phyloP scores from a whole-genome alignment of 2,329 filamentous ascomycete species.

The Stachybotrys chartarum region DNA sequence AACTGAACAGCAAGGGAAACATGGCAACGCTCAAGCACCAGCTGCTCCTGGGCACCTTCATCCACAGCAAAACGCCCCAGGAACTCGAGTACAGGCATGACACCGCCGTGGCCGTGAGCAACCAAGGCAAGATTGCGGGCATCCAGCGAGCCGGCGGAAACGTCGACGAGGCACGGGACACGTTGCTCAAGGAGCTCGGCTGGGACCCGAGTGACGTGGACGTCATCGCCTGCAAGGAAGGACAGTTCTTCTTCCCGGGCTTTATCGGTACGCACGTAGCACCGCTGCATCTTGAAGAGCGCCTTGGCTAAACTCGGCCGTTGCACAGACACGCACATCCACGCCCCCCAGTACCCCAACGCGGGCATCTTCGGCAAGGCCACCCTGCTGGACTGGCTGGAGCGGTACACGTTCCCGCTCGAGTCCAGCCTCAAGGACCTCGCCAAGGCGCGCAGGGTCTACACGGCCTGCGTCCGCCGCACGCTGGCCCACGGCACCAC shows the following conservation, averaged over 20 bases:
- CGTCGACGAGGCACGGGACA: conserved; percentile 19
- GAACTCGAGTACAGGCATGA: conserved; percentile 45
- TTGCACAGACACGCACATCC: conserved; percentile 78
- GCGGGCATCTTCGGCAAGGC: conserved; percentile 88
- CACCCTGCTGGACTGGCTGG: conserved; percentile 87
- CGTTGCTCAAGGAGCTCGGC: conserved; percentile 32
- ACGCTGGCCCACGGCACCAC: conserved; percentile 90
- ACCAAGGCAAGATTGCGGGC: conserved; percentile 40
- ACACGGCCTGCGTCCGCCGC: conserved; percentile 68
- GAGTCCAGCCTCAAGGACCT: conserved; percentile 67
- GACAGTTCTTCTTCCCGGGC: conserved; percentile 76
- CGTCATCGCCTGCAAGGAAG: conserved; percentile 29
- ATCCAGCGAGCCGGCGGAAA: conserved; percentile 29
- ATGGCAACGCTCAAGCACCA: conserved; percentile 18
- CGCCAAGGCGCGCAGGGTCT: conserved; percentile 60
- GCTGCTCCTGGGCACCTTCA: conserved; percentile 47
- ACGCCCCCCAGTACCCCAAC: conserved; percentile 93
- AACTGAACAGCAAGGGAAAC: not conserved
- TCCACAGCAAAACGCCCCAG: conserved; percentile 41
- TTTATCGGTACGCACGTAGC: conserved; percentile 56
- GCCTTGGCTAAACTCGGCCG: conserved; percentile 5
- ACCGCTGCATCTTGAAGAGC: not conserved
- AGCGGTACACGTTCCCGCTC: conserved; percentile 90
- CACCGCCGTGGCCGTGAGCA: conserved; percentile 43
- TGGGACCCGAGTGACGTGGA: conserved; percentile 35